Base-by-base conservation (phyloP, 306 rosid genomes). In the Inga leiocalycina region DNA sequence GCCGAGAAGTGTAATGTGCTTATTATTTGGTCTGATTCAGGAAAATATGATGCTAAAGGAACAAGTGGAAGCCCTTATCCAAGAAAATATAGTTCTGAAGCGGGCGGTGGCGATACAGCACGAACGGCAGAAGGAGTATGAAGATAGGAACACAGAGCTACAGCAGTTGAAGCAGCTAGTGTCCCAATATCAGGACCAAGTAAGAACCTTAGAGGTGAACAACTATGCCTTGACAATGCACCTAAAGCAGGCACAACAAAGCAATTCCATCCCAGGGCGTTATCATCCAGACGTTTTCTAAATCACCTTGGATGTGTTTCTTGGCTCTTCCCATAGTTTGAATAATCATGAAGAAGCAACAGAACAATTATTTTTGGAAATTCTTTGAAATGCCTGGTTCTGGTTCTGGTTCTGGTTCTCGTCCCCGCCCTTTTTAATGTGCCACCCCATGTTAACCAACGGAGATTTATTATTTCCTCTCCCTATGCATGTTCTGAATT, bases 251-350 rank as follows among this genome's bases (percentile, higher is more conserved):
- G 94, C 98, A 54, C 93, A 90, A 79, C 95, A 94, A 83, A 89
- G 92, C 85, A 94, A 83, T 87, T 92, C 97, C 67, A 91, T 94
- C 57, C 95, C 97, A 2, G 97, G 94, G 43, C 96, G 80, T 45
- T 94, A 90, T 82, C 92, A 94, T 85, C 98, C 98, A 2, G 96
- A 94, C 78, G 94, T 94, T 75, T 94, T 92, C 90, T 94, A 83
- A 87, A 88, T 48, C 65, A 48, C 27, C 32, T 39, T 8, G 14
- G 62, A 64, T 71, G 44, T 52, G 27, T 52, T 71, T 59, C 43
- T 57, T 71, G 66, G 39, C 41, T 80, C 76, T 51, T 69, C 45
- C 39, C 61, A 35, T 81, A 73, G 68, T 52, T 45, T 72, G 43
- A 70, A 30, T 76, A 48, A 76, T 71, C 87, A 80, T 3, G 37